These are phyloP conservation scores for Phytopythium delawarense DNA, from an alignment of 352 stramenopile species.

Conservation along the genomic window DNA sequence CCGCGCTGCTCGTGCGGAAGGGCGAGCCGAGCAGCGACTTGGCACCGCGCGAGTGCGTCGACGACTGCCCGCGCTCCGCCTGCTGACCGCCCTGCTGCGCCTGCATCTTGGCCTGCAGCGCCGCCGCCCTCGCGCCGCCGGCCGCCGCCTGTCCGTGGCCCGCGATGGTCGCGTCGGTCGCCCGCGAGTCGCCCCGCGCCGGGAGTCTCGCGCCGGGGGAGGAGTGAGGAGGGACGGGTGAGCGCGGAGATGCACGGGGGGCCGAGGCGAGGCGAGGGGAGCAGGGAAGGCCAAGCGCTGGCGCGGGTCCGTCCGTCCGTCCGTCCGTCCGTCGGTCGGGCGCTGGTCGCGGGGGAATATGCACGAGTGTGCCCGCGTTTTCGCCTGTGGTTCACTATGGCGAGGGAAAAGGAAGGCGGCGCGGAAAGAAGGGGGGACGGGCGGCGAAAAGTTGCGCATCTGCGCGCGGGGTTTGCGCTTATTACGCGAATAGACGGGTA, in stretches of 20 bases:
- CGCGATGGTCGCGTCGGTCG: background rate
- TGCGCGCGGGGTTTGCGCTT: background rate
- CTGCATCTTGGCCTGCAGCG: slow-evolving; percentile 16
- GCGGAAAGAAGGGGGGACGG: slow-evolving; percentile 5
- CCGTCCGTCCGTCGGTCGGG: no score
- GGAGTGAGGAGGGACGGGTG: background rate
- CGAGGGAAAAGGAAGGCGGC: slow-evolving; percentile 1
- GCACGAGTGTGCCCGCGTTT: background rate
- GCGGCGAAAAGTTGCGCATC: background rate
- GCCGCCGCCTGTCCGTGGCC: background rate
- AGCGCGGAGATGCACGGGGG: background rate
- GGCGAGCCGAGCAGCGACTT: slow-evolving; percentile 41
- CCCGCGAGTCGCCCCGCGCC: background rate
- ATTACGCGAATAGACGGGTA: background rate
- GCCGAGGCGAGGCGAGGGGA: no score
- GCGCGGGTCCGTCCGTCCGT: no score
- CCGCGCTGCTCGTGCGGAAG: slow-evolving; percentile 31
- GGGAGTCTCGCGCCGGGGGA: background rate
- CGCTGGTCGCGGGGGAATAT: background rate
- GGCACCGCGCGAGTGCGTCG: slow-evolving; percentile 25
- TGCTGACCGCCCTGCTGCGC: slow-evolving; percentile 14
- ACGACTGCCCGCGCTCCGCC: slow-evolving; percentile 39
- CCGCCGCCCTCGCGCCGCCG: background rate
- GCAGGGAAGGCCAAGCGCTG: no score
- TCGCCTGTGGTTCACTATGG: background rate